Evolutionary conservation across 1,139 yeast species (phyloP), one percentile per base, ranked within the genome.

Genomic region (Hyphopichia wangnamkhiaoensis): DNA sequence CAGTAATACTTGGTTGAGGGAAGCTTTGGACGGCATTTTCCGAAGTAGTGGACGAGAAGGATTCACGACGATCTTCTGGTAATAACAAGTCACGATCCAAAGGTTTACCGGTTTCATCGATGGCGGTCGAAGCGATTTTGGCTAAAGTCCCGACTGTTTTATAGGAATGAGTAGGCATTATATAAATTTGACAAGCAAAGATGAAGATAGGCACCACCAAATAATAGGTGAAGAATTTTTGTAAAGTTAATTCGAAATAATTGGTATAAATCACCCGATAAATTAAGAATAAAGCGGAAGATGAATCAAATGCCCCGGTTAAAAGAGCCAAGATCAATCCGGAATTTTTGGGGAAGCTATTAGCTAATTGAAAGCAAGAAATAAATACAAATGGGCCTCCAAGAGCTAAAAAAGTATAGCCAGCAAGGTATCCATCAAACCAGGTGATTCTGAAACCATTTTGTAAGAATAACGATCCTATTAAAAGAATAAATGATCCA

Each of bases 131-230:
- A 6, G 81, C 80, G 38, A 84, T 71, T 51, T 82, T 81, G 18
- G 85, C 85, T 41, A 84, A 72, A 1, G 80, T 74, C 2, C 82
- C 88, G 31, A 80, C 68, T 0, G 91, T 82, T 55, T 84, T 84
- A 62, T 87, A 87, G 1, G 91, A 81, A 35, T 79, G 76, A 18
- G 56, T 65, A 5, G 97, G 97, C 96, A 91, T 89, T 21, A 90
- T 66, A 29, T 80, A 70, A 7, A 84, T 28, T 59, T 89, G 96
- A 50, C 93, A 86, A 1, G 80, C 32, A 10, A 86, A 62, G 35
- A 90, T 88, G 56, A 88, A 85, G 0, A 79, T 40, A 0, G 98
- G 96, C 3, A 89, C 89, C 5, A 79, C 50, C 53, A 86, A 58
- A 55, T 88, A 93, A 43, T 67, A 57, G 13, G 76, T 62, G 65